Percentiles rank a stretch among this genome's conserved stretches.
phyloP scores from a whole-genome alignment of 345 rosid species.

The Adansonia digitata region DNA sequence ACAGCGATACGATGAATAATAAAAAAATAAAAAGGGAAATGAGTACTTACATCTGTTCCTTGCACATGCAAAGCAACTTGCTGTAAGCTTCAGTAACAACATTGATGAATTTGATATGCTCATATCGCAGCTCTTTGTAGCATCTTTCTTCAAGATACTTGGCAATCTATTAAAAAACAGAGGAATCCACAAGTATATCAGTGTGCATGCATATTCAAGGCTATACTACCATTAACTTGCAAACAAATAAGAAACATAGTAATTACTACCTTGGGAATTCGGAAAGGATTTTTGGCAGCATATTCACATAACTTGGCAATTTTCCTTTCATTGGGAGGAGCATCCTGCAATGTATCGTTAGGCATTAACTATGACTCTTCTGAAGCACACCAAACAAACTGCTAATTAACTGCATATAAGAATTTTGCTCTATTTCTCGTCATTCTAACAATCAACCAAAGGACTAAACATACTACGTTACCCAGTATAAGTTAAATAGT shows the following conservation, averaged over 20 bases:
- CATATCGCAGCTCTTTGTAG: conserved; percentile 73
- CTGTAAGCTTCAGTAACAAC: conserved; percentile 63
- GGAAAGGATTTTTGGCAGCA: conserved; percentile 78
- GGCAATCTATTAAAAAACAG: conserved; percentile 53
- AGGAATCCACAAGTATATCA: not conserved
- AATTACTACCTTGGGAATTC: conserved; percentile 75
- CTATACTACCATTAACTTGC: not conserved
- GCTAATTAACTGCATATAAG: not conserved
- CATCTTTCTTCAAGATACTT: conserved; percentile 90
- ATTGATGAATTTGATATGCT: conserved; percentile 60
- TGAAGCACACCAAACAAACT: not conserved
- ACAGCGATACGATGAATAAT: not conserved
- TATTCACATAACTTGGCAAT: conserved; percentile 84
- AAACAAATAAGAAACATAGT: not conserved
- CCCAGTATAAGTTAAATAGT: not conserved
- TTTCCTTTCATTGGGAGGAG: conserved; percentile 68
- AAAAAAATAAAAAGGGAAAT: not conserved
- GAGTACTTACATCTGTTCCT: conserved; percentile 74
- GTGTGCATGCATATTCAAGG: not conserved
- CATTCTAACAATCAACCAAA: not conserved
- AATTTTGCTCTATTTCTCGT: not conserved
- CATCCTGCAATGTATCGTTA: conserved; percentile 44
- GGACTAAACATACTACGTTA: not conserved
- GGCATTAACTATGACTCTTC: not conserved
- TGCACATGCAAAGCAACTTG: conserved; percentile 73